Evolutionary conservation across 805 yeast genomes (phyloP).

Genomic region (Saccharomyces paradoxus): DNA sequence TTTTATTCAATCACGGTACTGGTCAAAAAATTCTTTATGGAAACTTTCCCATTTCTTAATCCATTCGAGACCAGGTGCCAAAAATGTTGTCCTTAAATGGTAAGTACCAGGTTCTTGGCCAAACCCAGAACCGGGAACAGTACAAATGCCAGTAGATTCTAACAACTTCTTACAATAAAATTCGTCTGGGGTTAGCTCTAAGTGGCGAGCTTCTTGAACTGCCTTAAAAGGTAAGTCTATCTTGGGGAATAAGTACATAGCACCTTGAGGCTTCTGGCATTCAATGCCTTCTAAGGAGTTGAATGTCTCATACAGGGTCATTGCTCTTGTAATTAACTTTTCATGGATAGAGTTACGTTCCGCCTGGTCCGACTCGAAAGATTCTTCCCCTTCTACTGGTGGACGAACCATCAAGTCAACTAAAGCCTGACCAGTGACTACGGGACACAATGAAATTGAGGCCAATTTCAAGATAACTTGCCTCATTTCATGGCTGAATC

Average conservation of each 20-base stretch:
- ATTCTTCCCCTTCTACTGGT: conserved; percentile 69
- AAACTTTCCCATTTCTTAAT: conserved; percentile 68
- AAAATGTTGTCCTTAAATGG: conserved; percentile 92
- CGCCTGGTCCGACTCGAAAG: conserved; percentile 54
- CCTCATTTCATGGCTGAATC: conserved; percentile 62
- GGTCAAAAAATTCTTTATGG: conserved; percentile 61
- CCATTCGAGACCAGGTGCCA: conserved; percentile 93
- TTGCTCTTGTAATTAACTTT: conserved; percentile 57
- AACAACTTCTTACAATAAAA: conserved; percentile 78
- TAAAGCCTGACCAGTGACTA: conserved; percentile 88
- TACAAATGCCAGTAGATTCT: conserved; percentile 88
- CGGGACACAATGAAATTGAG: conserved; percentile 87
- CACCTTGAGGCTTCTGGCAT: conserved; percentile 91
- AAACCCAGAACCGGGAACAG: conserved; percentile 95
- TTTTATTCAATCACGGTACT: conserved; percentile 35
- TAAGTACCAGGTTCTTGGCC: conserved; percentile 86
- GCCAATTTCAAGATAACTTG: conserved; percentile 76
- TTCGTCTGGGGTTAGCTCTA: conserved; percentile 66
- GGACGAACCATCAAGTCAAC: conserved; percentile 92
- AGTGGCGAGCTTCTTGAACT: conserved; percentile 48
- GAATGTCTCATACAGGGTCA: conserved; percentile 61
- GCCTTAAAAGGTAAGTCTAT: conserved; percentile 60
- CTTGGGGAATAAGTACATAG: conserved; percentile 93
- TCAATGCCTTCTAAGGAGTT: conserved; percentile 67
- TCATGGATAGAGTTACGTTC: conserved; percentile 59